These are phyloP conservation scores for Penicillium sp. DNA, from an alignment of 2,329 filamentous ascomycete species.

Conservation along the genomic window DNA sequence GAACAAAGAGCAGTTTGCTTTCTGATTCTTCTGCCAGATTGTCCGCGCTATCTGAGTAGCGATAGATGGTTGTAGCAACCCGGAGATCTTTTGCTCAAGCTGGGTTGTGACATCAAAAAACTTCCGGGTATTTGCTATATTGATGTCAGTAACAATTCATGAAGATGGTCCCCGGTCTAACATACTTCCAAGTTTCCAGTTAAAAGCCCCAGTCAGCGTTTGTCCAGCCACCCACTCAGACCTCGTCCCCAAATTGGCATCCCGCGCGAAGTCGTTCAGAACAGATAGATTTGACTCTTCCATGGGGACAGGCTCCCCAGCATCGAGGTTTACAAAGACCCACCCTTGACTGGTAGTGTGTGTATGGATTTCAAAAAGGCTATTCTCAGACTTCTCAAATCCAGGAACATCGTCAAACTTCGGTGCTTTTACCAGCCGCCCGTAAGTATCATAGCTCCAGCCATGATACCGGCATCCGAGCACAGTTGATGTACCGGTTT, in stretches of 20 bases:
- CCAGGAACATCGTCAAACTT: conserved; percentile 57
- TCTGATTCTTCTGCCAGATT: background rate
- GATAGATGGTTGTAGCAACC: background rate
- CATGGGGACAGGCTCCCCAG: conserved; percentile 7
- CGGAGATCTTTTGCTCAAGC: conserved; percentile 7
- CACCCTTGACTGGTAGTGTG: conserved; percentile 22
- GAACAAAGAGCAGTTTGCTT: conserved; percentile 15
- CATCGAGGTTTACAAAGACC: conserved; percentile 31
- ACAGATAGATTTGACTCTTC: background rate
- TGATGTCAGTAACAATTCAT: background rate
- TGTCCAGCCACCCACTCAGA: conserved; percentile 30
- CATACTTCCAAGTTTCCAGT: conserved; percentile 36
- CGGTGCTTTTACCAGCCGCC: conserved; percentile 61
- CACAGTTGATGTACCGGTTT: conserved; percentile 53
- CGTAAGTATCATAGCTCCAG: conserved; percentile 62
- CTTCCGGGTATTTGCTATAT: conserved; percentile 5
- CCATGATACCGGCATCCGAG: conserved; percentile 64
- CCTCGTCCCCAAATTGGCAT: conserved; percentile 5
- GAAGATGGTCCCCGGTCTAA: background rate
- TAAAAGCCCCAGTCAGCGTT: conserved; percentile 29
- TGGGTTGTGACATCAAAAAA: background rate
- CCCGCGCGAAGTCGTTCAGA: conserved; percentile 15
- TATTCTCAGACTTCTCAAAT: conserved; percentile 59
- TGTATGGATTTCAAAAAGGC: conserved; percentile 47
- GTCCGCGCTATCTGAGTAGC: conserved; percentile 2